Conservation (phyloP, 129 eudicot species). For the Pittosporum tobira region DNA sequence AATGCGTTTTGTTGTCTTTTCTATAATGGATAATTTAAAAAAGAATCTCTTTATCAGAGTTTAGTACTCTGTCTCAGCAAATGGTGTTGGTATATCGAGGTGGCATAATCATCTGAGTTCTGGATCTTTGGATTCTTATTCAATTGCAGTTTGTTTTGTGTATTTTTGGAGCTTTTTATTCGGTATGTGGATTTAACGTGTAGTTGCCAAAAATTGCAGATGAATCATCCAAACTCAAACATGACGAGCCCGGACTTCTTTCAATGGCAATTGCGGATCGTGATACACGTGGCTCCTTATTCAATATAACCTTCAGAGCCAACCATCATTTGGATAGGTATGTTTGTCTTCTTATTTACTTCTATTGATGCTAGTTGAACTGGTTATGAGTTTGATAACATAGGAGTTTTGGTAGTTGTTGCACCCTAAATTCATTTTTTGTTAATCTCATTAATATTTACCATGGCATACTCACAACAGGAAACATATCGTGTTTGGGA, state of each 20-base stretch:
- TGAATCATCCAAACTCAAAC: conserved; percentile 72
- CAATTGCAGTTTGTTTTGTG: too few relatives aligned
- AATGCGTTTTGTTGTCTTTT: too few relatives aligned
- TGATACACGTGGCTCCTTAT: conserved; percentile 83
- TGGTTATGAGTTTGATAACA: not conserved
- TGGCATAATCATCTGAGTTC: not conserved
- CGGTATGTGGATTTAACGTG: not conserved
- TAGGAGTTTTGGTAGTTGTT: not conserved
- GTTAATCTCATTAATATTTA: too few relatives aligned
- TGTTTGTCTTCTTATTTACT: conserved; percentile 4
- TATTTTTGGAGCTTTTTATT: not conserved
- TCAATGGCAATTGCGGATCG: conserved; percentile 87
- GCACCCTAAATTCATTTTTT: not conserved
- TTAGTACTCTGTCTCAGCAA: too few relatives aligned
- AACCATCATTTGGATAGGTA: conserved; percentile 87
- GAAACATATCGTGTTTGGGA: conserved; percentile 75
- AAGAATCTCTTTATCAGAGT: too few relatives aligned
- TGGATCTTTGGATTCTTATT: not conserved
- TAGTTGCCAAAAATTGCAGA: conserved; percentile 38
- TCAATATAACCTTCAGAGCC: conserved; percentile 59
- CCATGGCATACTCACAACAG: conserved; percentile 34
- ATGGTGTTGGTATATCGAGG: too few relatives aligned
- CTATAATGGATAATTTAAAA: too few relatives aligned
- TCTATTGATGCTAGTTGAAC: not conserved
- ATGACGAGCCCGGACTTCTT: conserved; percentile 78